Percentiles rank a stretch among this genome's conserved stretches.
Conservation (phyloP, 2,329 filamentous ascomycete species). For the Hypoxylon sp. region DNA sequence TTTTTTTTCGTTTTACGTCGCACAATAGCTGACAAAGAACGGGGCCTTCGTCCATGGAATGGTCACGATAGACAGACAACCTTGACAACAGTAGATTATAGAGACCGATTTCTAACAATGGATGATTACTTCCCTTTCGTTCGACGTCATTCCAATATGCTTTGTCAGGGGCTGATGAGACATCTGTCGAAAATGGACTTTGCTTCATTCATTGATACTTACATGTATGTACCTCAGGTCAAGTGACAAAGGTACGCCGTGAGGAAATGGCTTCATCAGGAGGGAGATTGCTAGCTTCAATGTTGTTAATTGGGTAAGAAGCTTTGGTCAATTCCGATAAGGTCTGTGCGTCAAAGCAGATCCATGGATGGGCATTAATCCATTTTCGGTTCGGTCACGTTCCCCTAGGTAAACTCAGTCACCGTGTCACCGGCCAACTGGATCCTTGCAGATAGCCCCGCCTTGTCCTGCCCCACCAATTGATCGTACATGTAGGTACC, state of each 20-base stretch:
- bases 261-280: background rate
- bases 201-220: background rate
- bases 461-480: slow-evolving; percentile 23
- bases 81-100: too few species aligned
- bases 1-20: too few species aligned
- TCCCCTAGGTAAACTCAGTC: slow-evolving; percentile 34
- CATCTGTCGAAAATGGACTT: background rate
- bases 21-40: too few species aligned
- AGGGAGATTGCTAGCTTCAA: background rate
- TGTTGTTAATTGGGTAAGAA: background rate
- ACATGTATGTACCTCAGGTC: background rate
- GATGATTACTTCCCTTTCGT: background rate
- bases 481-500: slow-evolving; percentile 6
- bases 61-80: too few species aligned
- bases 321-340: background rate
- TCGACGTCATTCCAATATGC: slow-evolving; percentile 15
- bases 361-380: slow-evolving; percentile 14
- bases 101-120: background rate
- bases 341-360: slow-evolving; percentile 1
- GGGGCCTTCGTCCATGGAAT: too few species aligned
- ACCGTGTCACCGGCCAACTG: slow-evolving; percentile 27
- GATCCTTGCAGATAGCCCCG: slow-evolving; percentile 22
- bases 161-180: slow-evolving; percentile 11
- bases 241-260: slow-evolving; percentile 12
- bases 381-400: slow-evolving; percentile 42